Base-by-base conservation (phyloP, 148 eudicot genomes). In the Silene uniflora region DNA sequence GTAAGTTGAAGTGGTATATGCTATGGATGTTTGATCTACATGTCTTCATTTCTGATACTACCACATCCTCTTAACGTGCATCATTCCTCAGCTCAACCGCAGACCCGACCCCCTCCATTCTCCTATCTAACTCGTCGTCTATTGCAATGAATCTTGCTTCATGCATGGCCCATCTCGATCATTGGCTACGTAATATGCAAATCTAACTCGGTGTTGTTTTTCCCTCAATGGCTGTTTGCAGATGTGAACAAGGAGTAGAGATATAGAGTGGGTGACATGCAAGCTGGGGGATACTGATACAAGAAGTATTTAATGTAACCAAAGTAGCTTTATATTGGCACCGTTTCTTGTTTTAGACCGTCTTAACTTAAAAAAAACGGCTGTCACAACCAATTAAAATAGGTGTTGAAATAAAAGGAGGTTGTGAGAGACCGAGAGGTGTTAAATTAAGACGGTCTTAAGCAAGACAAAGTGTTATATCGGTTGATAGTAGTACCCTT, bases 191-290 rank as follows among this genome's bases (percentile, higher is more conserved):
- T 6, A 24, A 62, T 22, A 23, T 62, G 66, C 66, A 14, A 62
- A 62, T 22, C 66, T 62, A 19, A 62, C 66, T 62, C 32, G 21
- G 7, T 8, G 24, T 19, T 10, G 10, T 24, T 8, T 32, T 35
- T 11, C 32, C 70, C 4, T 14, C 29, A 24, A 63, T 80, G 44
- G 44, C 44, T 39, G 44, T 39, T 39, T 25, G 76, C 79, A 76
- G 83, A 72, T 80, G 79, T 52, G 69, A 42, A 49, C 39, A 32
- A 70, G 75, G 73, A 80, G 19, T 23, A 23, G 13, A n/a, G 46
- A 56, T 73, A 17, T 55, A 65, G 71, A 62, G 59, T 70, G 65
- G 67, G 49, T 32, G 75, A 44, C 27, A 63, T 65, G 61, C 66
- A 29, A 65, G 72, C 68, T 44, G 66, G 70, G 67, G 68, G 67